phyloP scores from a whole-genome alignment of 306 rosid species.

The Casuarina glauca region DNA sequence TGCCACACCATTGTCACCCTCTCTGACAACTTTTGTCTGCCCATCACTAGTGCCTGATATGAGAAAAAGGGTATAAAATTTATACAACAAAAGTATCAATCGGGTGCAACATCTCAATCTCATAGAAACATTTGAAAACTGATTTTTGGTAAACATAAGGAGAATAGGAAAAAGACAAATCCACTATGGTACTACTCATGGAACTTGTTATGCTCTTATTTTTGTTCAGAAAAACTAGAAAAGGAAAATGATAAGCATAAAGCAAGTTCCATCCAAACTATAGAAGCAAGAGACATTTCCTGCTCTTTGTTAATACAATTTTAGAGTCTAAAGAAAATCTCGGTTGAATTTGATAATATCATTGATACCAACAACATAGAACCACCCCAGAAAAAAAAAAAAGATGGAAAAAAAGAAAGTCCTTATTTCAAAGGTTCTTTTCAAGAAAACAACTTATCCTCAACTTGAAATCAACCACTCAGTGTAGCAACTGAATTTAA shows the following conservation, averaged over 20 bases:
- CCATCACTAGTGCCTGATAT: slow-evolving; percentile 86
- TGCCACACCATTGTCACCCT: slow-evolving; percentile 97
- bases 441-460: slow-evolving; percentile 12
- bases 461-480: slow-evolving; percentile 14
- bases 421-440: not conserved
- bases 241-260: not conserved
- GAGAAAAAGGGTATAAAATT: slow-evolving; percentile 18
- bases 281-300: not conserved
- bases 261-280: not conserved
- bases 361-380: not conserved
- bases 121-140: slow-evolving; percentile 2
- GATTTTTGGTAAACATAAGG: not conserved
- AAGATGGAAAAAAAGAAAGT: not conserved
- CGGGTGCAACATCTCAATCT: not conserved
- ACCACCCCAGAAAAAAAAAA: too few relatives aligned
- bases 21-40: slow-evolving; percentile 91
- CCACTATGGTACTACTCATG: not conserved
- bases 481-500: slow-evolving; percentile 8
- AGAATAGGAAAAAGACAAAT: not conserved
- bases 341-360: not conserved
- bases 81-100: not conserved
- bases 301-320: not conserved
- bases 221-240: not conserved
- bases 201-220: not conserved
- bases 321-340: not conserved